Evolutionary conservation across 2,329 filamentous ascomycete species (phyloP), one percentile per base, ranked within the genome.

Genomic region (Claviceps cyperi): DNA sequence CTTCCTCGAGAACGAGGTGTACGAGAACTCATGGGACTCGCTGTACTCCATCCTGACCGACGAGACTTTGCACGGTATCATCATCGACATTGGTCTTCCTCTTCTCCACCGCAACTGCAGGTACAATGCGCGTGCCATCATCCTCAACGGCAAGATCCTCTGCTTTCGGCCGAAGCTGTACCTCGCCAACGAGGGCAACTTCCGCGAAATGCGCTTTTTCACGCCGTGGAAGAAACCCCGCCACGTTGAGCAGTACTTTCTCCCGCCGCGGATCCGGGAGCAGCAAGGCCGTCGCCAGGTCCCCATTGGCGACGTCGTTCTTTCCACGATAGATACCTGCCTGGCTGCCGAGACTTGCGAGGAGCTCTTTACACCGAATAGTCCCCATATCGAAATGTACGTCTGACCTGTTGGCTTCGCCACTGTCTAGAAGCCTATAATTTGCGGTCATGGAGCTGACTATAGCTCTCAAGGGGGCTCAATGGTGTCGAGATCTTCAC

Each of bases 81-180:
- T 67, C 13, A 56, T 67, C 17, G 64, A 66, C 43, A 51, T 67
- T 13, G 64, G 64, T 19, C 52, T 64, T 19, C 61, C 61, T 14
- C 80, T 60, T 53, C 71, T 80, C 47, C 66, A 69, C 50, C 57
- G 66, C 13, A 55, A 50, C 46, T 50, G 46, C 39, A 52, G 50
- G 40, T 56, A 50, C 21, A 56, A 56, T 35, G 46, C 48, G 17
- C 53, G 53, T 4, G 52, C 52, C 5, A 52, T 55, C 7, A 49
- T 63, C 47, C 59, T 64, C 3, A 76, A 89, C 56, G 75, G 78
- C 47, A 79, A 81, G 65, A 81, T 90, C 19, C 66, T 89, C 17
- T 70, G 83, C 52, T 83, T 92, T 51, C 47, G 50, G 43, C 58
- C 59, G 28, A 61, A 61, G 51, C 59, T 62, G 53, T 55, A 54